Conservation (phyloP, 2,329 filamentous ascomycete genomes). For the Alternaria infectoria region DNA sequence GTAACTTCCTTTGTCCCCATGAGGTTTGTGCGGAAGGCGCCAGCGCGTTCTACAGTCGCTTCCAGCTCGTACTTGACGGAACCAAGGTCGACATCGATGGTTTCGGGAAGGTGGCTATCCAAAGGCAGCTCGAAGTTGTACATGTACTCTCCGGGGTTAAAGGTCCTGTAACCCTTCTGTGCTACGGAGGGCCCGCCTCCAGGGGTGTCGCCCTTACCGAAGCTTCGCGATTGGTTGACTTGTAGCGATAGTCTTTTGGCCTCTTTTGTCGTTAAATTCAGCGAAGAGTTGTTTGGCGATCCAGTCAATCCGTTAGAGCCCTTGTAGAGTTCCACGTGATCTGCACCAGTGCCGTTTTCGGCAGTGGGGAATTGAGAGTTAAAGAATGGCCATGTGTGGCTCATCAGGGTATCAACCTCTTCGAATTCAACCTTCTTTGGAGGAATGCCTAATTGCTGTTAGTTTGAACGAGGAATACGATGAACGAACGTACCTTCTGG, state of each 20-base stretch:
- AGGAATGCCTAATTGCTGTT: conserved; percentile 69
- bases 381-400: conserved; percentile 91
- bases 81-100: conserved; percentile 84
- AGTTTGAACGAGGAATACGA: not conserved
- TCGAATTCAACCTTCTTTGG: conserved; percentile 82
- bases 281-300: conserved; percentile 54
- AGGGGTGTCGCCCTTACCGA: conserved; percentile 76
- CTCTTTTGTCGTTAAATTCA: conserved; percentile 58
- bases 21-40: conserved; percentile 88
- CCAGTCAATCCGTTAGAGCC: conserved; percentile 49
- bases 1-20: conserved; percentile 81
- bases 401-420: conserved; percentile 85
- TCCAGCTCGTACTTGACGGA: conserved; percentile 89
- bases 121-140: conserved; percentile 84
- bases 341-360: conserved; percentile 67
- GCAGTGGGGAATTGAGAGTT: conserved; percentile 72
- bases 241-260: conserved; percentile 76
- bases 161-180: conserved; percentile 84
- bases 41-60: conserved; percentile 81
- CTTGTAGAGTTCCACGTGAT: conserved; percentile 65
- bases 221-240: conserved; percentile 82
- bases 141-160: conserved; percentile 75
- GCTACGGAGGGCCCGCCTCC: conserved; percentile 63
- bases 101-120: conserved; percentile 80
- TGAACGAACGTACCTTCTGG: conserved; percentile 70